phyloP scores from a whole-genome alignment of 192 early-diverging fungal genomes.

The Coemansia brasiliensis region DNA sequence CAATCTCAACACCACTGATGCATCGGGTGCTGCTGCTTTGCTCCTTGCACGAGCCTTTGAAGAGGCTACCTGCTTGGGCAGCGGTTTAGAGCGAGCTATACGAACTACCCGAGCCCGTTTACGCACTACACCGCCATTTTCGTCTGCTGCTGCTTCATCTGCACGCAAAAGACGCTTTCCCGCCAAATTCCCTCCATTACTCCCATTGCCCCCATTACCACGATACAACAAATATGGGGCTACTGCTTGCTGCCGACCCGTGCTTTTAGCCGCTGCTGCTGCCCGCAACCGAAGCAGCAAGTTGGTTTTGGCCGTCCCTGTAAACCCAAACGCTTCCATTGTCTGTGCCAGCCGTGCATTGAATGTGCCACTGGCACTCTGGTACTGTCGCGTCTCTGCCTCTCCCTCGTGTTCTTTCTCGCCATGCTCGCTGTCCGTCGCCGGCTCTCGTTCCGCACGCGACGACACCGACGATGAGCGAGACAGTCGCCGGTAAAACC shows the following conservation, averaged over 20 bases:
- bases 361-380: slow-evolving; percentile 26
- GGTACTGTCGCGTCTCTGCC: slow-evolving; percentile 12
- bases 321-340: slow-evolving; percentile 54
- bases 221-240: slow-evolving; percentile 49
- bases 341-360: slow-evolving; percentile 51
- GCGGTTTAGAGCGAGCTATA: slow-evolving; percentile 34
- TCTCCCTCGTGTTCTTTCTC: background rate
- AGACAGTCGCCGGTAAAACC: slow-evolving; percentile 20
- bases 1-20: slow-evolving; percentile 41
- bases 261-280: slow-evolving; percentile 47
- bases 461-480: slow-evolving; percentile 22
- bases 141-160: slow-evolving; percentile 7
- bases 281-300: slow-evolving; percentile 48
- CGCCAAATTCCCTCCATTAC: background rate
- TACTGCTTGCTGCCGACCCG: slow-evolving; percentile 44
- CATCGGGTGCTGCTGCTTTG: slow-evolving; percentile 15
- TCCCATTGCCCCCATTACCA: background rate
- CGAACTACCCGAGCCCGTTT: slow-evolving; percentile 46
- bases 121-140: slow-evolving; percentile 11
- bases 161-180: background rate
- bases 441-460: background rate
- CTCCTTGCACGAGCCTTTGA: slow-evolving; percentile 12
- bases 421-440: slow-evolving; percentile 3
- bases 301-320: slow-evolving; percentile 40
- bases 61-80: background rate